Base-by-base conservation (phyloP, 2,329 filamentous ascomycete genomes). In the Coniella vitis region DNA sequence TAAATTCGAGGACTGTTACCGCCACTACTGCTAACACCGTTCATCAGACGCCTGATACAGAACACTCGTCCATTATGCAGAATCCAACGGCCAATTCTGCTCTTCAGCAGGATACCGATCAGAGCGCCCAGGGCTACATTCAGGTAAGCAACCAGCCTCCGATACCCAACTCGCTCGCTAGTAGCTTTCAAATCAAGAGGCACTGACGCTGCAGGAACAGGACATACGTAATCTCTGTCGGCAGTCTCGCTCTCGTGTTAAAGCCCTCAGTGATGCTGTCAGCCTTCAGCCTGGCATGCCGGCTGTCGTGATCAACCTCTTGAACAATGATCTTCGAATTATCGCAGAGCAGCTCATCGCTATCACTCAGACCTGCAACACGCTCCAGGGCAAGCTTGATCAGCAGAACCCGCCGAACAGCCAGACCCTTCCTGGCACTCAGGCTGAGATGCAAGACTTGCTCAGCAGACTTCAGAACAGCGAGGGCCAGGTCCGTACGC, bases 341-440 rank as follows among this genome's bases (percentile, higher is more conserved):
- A 32, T 49, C 9, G 52, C 38, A 3, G 49, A 54, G 16, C 52
- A 52, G 36, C 41, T 54, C 22, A 21, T 49, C 9, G 45, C 38
- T 5, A 52, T 40, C 31, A 40, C 25, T 4, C 44, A 40, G 32
- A 19, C 44, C n/a, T 53, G 48, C 5, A 34, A 43, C 20, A 31
- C 35, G 39, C 16, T 53, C 31, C 43, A 51, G 25, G 44, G 37
- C 35, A 45, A 38, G 31, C 10, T 53, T 10, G 36, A 53, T 16
- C 43, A 48, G 34, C 39, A 32, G 20, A 12, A 12, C 8, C 19
- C 17, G 13, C 20, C 36, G 20, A 41, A 29, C n/a, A 38, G 19
- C 29, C 35, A 46, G 37, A 19, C 38, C 10, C 13, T 41, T 13
- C 9, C 35, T 7, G 36, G 17, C 10, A 13, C 31, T 13, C 38